phyloP scores from a whole-genome alignment of 2,329 filamentous ascomycete species.

The Hypoxylon sp. region DNA sequence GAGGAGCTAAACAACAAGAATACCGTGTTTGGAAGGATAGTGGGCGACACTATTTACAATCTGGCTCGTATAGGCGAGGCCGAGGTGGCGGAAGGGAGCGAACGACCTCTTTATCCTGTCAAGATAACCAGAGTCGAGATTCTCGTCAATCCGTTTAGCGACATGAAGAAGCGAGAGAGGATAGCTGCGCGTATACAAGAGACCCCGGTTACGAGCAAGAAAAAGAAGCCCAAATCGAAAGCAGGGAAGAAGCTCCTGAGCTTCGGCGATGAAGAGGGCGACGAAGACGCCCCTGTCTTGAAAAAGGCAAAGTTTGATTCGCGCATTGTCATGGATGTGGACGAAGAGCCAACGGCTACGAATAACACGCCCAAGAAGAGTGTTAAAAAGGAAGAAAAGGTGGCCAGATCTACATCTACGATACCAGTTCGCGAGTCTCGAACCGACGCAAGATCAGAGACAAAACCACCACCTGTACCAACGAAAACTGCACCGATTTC shows the following conservation, averaged over 20 bases:
- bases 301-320: constrained; percentile 85
- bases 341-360: constrained; percentile 49
- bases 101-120: constrained; percentile 85
- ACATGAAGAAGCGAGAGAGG: constrained; percentile 75
- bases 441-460: constrained; percentile 31
- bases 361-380: constrained; percentile 43
- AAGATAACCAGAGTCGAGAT: constrained; percentile 79
- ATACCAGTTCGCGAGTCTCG: constrained; percentile 43
- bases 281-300: constrained; percentile 63
- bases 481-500: constrained; percentile 36
- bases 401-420: constrained; percentile 38
- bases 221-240: constrained; percentile 73
- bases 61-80: constrained; percentile 90
- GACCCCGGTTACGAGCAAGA: constrained; percentile 56
- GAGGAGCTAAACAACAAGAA: constrained; percentile 89
- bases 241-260: constrained; percentile 79
- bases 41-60: constrained; percentile 96
- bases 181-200: constrained; percentile 60
- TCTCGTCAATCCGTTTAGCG: constrained; percentile 81
- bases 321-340: constrained; percentile 70
- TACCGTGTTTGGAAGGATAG: constrained; percentile 90
- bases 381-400: constrained; percentile 43
- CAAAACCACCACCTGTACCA: constrained; percentile 30
- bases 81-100: constrained; percentile 79
- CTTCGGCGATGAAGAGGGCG: constrained; percentile 76